Base-by-base conservation (phyloP, 495 filamentous ascomycete genomes). In the Pseudoneurospora amorphoporcata region DNA sequence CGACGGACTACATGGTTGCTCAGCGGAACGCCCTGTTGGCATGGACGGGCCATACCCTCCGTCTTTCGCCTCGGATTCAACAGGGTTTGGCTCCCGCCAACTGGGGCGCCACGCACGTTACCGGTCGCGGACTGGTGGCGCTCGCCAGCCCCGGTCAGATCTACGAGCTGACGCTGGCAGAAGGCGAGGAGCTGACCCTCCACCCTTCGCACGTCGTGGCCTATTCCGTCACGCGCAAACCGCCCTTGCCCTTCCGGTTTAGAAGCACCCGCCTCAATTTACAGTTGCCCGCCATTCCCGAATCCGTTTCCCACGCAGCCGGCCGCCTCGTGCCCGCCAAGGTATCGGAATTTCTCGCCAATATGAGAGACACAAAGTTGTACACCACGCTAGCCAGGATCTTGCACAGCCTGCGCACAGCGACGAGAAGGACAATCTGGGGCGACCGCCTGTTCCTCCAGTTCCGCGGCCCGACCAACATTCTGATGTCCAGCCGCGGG, bases 1-100 rank as follows among this genome's bases (percentile, higher is more conserved):
- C 93, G n/a, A 88, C 92, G 72, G 95, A 99, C 83, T 99, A 96
- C 95, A 94, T 95, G 86, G 83, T 99, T 38, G 86, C 92, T 12
- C 94, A 97, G 79, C 85, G 92, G 69, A 89, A 91, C 73, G 93
- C 92, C 9, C 85, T 99, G 71, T 86, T 98, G 12, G 96, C 95
- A 71, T 99, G 95, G 95, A 96, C 94, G n/a, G 95, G 95, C 38
- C 90, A 94, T 78, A 92, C 93, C 3, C 84, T 99, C 35, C 83
- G 87, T 17, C 86, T 95, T 14, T 86, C 86, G 35, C 95, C 95
- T 1, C 90, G 87, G 39, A 83, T 94, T 68, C 94, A 94, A 73
- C 85, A 85, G 39, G 90, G 86, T 72, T 84, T 98, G 83, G 91
- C 92, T 68, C 74, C 97, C 68, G 88, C 93, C 69, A 91, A 97